Evolutionary conservation across 306 rosid genomes (phyloP), one percentile per base, ranked within the genome.

Genomic region (Casuarina glauca): DNA sequence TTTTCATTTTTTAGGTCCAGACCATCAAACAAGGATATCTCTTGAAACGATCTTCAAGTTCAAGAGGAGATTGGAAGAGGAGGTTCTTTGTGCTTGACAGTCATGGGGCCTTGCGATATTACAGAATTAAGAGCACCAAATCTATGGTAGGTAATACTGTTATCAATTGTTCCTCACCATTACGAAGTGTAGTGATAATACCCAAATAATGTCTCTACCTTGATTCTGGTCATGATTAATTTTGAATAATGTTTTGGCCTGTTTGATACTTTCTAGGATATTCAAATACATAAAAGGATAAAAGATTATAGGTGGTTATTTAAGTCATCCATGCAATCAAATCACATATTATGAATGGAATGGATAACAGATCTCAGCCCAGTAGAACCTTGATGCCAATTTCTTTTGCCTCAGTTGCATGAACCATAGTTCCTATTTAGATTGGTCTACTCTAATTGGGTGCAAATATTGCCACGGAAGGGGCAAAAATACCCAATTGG

Each of bases 61-160:
- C 51, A 68, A 90, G 97, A 63, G 99, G 97, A 78, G 97, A 93
- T 78, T 95, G 99, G 99, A 95, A 95, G 83, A 87, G 99, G 76
- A 88, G 93, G 78, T 95, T 93, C 82, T 95, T 95, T 75, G 91
- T 88, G 42, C 96, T 95, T 78, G 93, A 95, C 82, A 91, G 74
- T 86, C 90, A 88, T 62, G 91, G 98, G 78, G 84, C 80, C 81
- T 83, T 95, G 71, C 86, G 36, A 82, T 95, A 95, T 81, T 93
- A 95, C 79, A 89, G 93, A 86, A 70, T 64, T 54, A 92, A 89
- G 84, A 93, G 90, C 64, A 74, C 85, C 84, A 95, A 87, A 72
- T 87, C 97, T 58, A 79, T 74, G 97, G 99, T 95, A 86, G 60
- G 88, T 88, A 79, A 74, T 71, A 20, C 74, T 80, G 57, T 79